Base-by-base conservation (phyloP, 2,329 filamentous ascomycete genomes). In the Alternaria longipes region DNA sequence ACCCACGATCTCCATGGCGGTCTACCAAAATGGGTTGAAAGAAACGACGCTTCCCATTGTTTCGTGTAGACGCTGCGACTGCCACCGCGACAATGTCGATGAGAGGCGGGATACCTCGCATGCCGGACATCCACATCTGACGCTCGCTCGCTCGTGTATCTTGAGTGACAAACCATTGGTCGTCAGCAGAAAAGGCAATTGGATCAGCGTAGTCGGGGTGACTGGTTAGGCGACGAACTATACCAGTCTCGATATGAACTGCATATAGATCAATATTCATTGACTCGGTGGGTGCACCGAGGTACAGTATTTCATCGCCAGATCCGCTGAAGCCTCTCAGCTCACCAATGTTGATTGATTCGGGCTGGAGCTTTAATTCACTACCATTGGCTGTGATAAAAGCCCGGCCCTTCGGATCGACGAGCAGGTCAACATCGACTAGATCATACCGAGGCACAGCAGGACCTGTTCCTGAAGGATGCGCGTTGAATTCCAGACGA, bases 11-110 rank as follows among this genome's bases (percentile, higher is more conserved):
- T 5, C 83, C 83, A 34, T 83, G 63, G 0, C 67, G 64, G 54
- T 84, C 81, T 4, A 84, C 67, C 1, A 85, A 70, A 28, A 74
- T 80, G 0, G 82, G 82, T 57, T 81, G 77, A 57, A 84, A 85
- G 73, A 84, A 84, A 0, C 82, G 72, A 5, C 83, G 74, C 1
- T 54, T 50, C 0, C 82, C 81, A 52, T 85, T 84, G 60, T 85
- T 84, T 6, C 83, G 79, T 2, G 76, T 80, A 1, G 81, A 82
- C 0, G 81, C 74, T 5, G 64, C 60, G n/a, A 61, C 60, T 16
- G 46, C 61, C 1, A 56, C 26, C 3, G 56, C 56, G 14, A 71
- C 53, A 2, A 68, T 42, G 49, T 84, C 81, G 8, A 73, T 75
- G 0, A 84, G n/a, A 0, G 81, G 81, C 1, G 82, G 82, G 0